Conservation (phyloP, 1,284 basidiomycete genomes). For the Rhizoctonia solani region DNA sequence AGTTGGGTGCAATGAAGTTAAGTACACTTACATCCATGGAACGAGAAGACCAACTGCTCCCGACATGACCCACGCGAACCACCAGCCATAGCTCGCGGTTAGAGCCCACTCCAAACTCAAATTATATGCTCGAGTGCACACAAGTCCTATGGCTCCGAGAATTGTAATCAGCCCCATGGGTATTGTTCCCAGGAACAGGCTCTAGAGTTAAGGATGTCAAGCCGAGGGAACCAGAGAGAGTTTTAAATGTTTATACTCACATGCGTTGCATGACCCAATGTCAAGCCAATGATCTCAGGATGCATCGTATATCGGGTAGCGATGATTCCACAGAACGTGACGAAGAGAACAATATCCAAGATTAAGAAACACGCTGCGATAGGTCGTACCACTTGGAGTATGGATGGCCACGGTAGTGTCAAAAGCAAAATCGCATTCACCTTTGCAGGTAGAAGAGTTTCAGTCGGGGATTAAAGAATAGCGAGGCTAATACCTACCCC, state of each 20-base stretch:
- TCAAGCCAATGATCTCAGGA: conserved; percentile 26
- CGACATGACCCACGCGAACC: conserved; percentile 33
- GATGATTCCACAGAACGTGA: conserved; percentile 6
- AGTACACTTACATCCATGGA: conserved; percentile 26
- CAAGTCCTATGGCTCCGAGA: conserved; percentile 21
- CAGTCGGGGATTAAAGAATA: background rate
- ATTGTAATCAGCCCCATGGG: conserved; percentile 32
- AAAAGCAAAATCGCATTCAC: conserved; percentile 20
- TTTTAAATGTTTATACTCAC: background rate
- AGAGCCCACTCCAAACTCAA: conserved; percentile 11
- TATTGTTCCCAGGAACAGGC: conserved; percentile 30
- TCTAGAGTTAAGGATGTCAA: background rate
- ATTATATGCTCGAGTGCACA: conserved; percentile 25
- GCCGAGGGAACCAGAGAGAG: background rate
- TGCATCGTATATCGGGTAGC: conserved; percentile 29
- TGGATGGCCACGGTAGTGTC: conserved; percentile 29
- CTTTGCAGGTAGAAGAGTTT: background rate
- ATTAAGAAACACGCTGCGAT: conserved; percentile 25
- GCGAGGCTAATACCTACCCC: background rate
- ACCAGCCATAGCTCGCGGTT: conserved; percentile 31
- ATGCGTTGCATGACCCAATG: conserved; percentile 24
- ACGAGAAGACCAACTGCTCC: conserved; percentile 23
- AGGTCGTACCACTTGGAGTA: conserved; percentile 21
- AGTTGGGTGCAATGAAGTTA: background rate
- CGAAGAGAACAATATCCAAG: conserved; percentile 15